These are phyloP conservation scores for Blastobotrys buckinghamii DNA, from an alignment of 1,139 yeast species.

Conservation along the genomic window DNA sequence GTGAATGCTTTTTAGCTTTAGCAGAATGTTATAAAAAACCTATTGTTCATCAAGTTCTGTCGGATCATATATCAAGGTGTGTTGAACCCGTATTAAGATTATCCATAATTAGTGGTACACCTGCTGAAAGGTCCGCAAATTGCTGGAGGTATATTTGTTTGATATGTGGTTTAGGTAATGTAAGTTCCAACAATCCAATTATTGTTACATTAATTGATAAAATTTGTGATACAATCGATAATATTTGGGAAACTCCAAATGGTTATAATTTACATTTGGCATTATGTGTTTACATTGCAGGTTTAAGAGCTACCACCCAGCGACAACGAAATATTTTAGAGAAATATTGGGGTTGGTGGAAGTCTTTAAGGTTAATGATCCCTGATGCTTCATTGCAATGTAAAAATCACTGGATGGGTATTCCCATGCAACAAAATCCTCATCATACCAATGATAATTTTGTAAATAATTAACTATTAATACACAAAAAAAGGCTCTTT, in stretches of 20 bases:
- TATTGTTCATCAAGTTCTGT: background rate
- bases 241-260: background rate
- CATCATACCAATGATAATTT: too few relatives aligned
- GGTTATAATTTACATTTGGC: constrained; percentile 17
- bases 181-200: background rate
- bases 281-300: constrained; percentile 17
- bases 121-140: background rate
- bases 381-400: constrained; percentile 19
- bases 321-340: constrained; percentile 15
- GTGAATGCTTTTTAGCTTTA: constrained; percentile 9
- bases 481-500: too few relatives aligned
- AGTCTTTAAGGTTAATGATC: constrained; percentile 17
- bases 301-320: constrained; percentile 13
- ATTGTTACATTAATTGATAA: constrained; percentile 13
- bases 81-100: background rate
- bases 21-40: background rate
- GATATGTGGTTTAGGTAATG: constrained; percentile 13
- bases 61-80: background rate
- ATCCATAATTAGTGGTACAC: background rate
- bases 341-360: constrained; percentile 20
- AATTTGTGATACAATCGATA: constrained; percentile 7
- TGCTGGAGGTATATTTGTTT: constrained; percentile 20
- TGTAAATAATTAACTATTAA: too few relatives aligned
- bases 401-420: constrained; percentile 12
- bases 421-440: too few relatives aligned